Evolutionary conservation across 2,329 filamentous ascomycete species (phyloP).

Genomic region (Paraconiothyrium brasiliense): DNA sequence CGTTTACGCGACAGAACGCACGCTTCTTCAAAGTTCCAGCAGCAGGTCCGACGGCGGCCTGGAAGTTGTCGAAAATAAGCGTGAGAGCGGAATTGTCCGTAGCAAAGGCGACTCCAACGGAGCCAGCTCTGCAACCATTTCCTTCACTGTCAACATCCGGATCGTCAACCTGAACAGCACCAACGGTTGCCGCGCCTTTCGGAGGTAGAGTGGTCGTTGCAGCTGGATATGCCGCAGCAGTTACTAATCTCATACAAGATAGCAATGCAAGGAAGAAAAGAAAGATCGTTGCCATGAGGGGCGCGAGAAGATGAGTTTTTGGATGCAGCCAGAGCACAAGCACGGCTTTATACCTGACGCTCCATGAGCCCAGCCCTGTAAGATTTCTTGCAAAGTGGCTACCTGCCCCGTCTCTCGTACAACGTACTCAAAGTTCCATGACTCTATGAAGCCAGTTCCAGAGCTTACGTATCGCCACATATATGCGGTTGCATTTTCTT

Average conservation of each 20-base stretch:
- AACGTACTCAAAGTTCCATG: not conserved
- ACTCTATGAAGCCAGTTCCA: not conserved
- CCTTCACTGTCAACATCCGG: constrained; percentile 36
- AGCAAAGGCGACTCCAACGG: constrained; percentile 32
- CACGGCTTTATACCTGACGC: not conserved
- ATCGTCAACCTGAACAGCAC: constrained; percentile 20
- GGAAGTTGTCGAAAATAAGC: constrained; percentile 37
- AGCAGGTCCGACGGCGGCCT: constrained; percentile 36
- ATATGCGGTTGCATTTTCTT: not conserved
- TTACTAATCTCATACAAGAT: not conserved
- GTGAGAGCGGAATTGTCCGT: constrained; percentile 36
- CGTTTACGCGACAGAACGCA: constrained; percentile 37
- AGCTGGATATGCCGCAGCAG: constrained; percentile 7
- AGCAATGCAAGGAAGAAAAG: not conserved
- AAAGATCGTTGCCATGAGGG: constrained; percentile 2
- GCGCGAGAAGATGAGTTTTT: not conserved
- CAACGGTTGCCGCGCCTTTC: constrained; percentile 22
- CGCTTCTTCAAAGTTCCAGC: constrained; percentile 27
- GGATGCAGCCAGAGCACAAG: not conserved
- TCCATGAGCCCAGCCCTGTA: not conserved
- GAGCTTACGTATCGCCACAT: not conserved
- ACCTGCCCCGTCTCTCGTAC: not conserved
- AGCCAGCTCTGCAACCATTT: constrained; percentile 32
- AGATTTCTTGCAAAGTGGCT: no score
- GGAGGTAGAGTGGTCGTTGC: constrained; percentile 22